Base-by-base conservation (phyloP, 331 rosid species). In the Saraca asoca region DNA sequence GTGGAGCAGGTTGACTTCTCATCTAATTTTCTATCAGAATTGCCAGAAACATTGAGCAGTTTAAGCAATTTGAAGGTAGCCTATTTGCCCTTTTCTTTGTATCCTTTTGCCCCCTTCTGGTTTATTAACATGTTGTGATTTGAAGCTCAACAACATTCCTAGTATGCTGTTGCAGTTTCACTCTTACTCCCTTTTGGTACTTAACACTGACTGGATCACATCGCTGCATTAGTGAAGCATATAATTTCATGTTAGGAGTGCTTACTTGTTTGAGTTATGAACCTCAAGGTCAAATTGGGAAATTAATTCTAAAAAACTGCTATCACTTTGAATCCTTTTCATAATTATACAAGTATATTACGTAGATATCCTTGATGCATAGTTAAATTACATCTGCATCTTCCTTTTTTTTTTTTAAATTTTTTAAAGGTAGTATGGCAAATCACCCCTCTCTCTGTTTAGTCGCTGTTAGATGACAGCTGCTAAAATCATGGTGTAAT, bases 41-140 rank as follows among this genome's bases (percentile, higher is more conserved):
- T 93, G 86, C 97, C 98, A 6, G 90, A 87, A 79, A 73, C 91
- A 58, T 69, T 85, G 70, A 78, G 88, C 64, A 73, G 65, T 80
- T 78, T 93, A 79, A 75, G 42, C 62, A 80, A 78, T 68, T 75
- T 93, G 81, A 93, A 93, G 98, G 97, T 90, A 52, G 13, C 38
- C 20, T 46, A 43, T 68, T 13, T 54, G 14, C 4, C 9, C 29
- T 24, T 59, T 14, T 38, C 35, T 68, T 69, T 10, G 14, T n/a
- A 31, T 8, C 34, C 37, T 38, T 43, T 19, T 19, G 42, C 64
- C 15, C 64, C 15, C 54, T n/a, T 0, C 18, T 9, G 18, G 10
- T 60, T 31, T 8, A 35, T 38, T 7, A 14, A 16, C 45, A 41
- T n/a, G 35, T 42, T 29, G 12, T 11, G 5, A 29, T 43, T 63